Percentiles rank a stretch among this genome's conserved stretches.
Conservation (phyloP, 2,329 filamentous ascomycete genomes). For the Aureobasidium sp. region DNA sequence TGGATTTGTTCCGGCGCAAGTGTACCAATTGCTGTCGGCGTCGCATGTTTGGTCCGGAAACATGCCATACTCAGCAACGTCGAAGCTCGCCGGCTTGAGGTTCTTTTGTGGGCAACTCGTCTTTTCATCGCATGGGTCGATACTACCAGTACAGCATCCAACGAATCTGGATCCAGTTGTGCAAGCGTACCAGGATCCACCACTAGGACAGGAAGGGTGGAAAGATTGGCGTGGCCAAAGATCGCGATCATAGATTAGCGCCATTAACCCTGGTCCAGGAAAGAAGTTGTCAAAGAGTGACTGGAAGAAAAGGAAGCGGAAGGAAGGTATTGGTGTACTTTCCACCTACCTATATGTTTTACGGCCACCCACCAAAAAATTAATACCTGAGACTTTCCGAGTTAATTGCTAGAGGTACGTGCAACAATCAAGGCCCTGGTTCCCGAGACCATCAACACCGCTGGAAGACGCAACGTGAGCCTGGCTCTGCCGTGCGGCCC, state of each 20-base stretch:
- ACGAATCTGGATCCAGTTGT: conserved; percentile 8
- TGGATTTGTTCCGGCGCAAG: conserved; percentile 4
- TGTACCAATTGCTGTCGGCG: conserved; percentile 3
- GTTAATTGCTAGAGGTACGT: conserved; percentile 7
- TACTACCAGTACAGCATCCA: conserved; percentile 4
- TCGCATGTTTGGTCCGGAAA: conserved; percentile 5
- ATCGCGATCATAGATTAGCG: not conserved
- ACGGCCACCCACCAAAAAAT: conserved; percentile 2
- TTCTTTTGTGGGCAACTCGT: conserved; percentile 2
- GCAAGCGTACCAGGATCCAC: conserved; percentile 5
- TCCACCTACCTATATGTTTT: conserved; percentile 3
- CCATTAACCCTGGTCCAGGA: not conserved
- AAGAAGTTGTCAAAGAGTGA: not conserved
- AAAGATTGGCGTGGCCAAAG: conserved; percentile 2
- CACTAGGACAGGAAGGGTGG: conserved; percentile 3
- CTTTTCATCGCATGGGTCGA: conserved; percentile 5
- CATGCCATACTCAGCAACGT: conserved; percentile 1
- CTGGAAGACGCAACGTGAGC: not conserved
- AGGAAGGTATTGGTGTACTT: not conserved
- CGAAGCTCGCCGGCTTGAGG: conserved; percentile 7
- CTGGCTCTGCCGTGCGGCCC: conserved; percentile 4
- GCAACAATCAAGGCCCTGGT: conserved; percentile 8
- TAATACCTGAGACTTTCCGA: conserved; percentile 3
- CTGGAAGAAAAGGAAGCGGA: not conserved
- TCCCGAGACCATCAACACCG: not conserved